Conservation (phyloP, 2,329 filamentous ascomycete genomes). For the Aspergillus flavus region DNA sequence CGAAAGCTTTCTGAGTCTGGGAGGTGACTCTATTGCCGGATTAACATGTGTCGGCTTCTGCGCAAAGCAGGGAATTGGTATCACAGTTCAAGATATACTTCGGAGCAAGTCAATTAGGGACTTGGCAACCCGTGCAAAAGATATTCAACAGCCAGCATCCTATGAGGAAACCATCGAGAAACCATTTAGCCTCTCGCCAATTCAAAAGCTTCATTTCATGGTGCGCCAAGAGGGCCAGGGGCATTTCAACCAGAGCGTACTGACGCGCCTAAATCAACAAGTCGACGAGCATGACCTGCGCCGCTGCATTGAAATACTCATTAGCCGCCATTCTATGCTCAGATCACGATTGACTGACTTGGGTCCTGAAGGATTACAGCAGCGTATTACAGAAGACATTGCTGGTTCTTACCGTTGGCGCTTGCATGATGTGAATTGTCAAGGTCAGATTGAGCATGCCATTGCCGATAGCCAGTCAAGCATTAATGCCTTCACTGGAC, state of each 20-base stretch:
- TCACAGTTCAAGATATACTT: slow-evolving; percentile 53
- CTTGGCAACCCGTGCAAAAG: slow-evolving; percentile 34
- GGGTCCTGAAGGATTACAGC: slow-evolving; percentile 22
- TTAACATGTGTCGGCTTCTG: slow-evolving; percentile 54
- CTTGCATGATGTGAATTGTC: slow-evolving; percentile 20
- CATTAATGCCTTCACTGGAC: slow-evolving; percentile 40
- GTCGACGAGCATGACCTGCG: slow-evolving; percentile 28
- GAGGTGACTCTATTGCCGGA: slow-evolving; percentile 54
- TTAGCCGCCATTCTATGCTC: slow-evolving; percentile 43
- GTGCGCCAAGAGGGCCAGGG: slow-evolving; percentile 36
- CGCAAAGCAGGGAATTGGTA: slow-evolving; percentile 48
- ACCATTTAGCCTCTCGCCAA: slow-evolving; percentile 40
- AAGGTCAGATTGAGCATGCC: slow-evolving; percentile 26
- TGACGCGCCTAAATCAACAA: slow-evolving; percentile 32
- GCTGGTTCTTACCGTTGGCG: slow-evolving; percentile 32
- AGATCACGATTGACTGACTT: slow-evolving; percentile 34
- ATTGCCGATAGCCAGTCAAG: slow-evolving; percentile 35
- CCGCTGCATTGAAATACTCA: slow-evolving; percentile 33
- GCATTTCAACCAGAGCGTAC: slow-evolving; percentile 44
- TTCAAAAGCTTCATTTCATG: slow-evolving; percentile 42
- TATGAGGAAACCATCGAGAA: slow-evolving; percentile 37
- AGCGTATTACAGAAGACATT: slow-evolving; percentile 34
- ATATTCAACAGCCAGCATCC: slow-evolving; percentile 32
- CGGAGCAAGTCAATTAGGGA: slow-evolving; percentile 50
- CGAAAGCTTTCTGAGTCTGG: slow-evolving; percentile 48